Evolutionary conservation across 1,284 basidiomycete genomes (phyloP).

Genomic region (Meripilus lineatus): DNA sequence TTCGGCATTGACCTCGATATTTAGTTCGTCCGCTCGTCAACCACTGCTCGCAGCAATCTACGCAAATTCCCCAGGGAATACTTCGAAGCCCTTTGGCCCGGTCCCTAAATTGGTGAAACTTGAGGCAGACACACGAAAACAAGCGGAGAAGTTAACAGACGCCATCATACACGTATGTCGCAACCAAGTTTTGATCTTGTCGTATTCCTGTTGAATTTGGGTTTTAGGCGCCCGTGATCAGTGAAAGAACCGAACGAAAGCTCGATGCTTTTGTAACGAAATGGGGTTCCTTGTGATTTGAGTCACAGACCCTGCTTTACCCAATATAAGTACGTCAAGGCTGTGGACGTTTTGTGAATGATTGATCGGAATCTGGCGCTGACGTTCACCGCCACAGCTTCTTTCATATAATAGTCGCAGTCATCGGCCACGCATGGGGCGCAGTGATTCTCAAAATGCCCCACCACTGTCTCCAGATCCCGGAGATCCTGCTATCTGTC

Average conservation of each 20-base stretch:
- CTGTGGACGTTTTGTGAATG: too few species aligned
- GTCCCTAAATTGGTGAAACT: constrained; percentile 7
- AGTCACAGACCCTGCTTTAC: too few species aligned
- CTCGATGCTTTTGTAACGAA: constrained; percentile 20
- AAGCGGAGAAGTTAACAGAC: constrained; percentile 11
- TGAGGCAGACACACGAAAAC: constrained; percentile 7
- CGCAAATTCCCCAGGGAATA: constrained; percentile 21
- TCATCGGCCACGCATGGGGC: too few species aligned
- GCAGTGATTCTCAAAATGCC: too few species aligned
- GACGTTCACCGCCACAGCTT: too few species aligned
- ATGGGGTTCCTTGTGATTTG: constrained; percentile 12
- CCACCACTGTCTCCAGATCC: too few species aligned
- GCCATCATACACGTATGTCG: constrained; percentile 8
- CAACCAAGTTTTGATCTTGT: not conserved
- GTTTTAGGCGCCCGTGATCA: constrained; percentile 14
- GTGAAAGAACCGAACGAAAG: constrained; percentile 17
- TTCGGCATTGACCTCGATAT: constrained; percentile 7
- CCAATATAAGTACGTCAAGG: too few species aligned
- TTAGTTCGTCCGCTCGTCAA: constrained; percentile 5
- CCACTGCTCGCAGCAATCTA: constrained; percentile 17
- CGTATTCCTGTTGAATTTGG: not conserved
- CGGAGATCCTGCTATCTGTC: too few species aligned
- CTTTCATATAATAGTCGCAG: too few species aligned
- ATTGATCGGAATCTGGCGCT: too few species aligned
- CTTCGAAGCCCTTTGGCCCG: constrained; percentile 21